Conservation (phyloP, 1,139 yeast genomes). For the Yamadazyma siamensis region DNA sequence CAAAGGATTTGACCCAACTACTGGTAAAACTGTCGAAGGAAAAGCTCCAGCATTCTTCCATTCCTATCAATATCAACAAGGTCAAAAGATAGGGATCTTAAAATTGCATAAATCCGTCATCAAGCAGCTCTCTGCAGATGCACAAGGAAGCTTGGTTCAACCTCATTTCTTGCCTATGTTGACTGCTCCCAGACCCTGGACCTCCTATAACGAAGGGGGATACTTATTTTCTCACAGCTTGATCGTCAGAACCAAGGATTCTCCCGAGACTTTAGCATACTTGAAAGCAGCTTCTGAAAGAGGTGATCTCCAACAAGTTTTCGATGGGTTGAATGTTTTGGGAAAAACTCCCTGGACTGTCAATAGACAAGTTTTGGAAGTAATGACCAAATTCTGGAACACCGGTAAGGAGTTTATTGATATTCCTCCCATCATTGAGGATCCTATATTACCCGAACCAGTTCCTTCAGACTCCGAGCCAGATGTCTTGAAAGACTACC, state of each 20-base stretch:
- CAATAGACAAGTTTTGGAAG: slow-evolving; percentile 64
- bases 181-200: slow-evolving; percentile 86
- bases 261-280: slow-evolving; percentile 89
- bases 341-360: slow-evolving; percentile 94
- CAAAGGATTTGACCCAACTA: slow-evolving; percentile 72
- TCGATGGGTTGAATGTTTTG: slow-evolving; percentile 80
- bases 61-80: slow-evolving; percentile 75
- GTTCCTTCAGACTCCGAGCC: slow-evolving; percentile 76
- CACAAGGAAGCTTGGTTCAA: slow-evolving; percentile 64
- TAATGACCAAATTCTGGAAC: slow-evolving; percentile 83
- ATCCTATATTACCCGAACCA: slow-evolving; percentile 58
- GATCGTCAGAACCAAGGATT: slow-evolving; percentile 74
- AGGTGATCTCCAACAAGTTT: slow-evolving; percentile 61
- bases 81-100: slow-evolving; percentile 78
- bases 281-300: slow-evolving; percentile 78
- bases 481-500: slow-evolving; percentile 63
- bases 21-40: slow-evolving; percentile 63
- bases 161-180: slow-evolving; percentile 95
- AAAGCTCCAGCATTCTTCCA: slow-evolving; percentile 90
- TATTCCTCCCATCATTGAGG: slow-evolving; percentile 63
- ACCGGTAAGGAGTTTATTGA: slow-evolving; percentile 75
- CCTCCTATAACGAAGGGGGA: slow-evolving; percentile 77
- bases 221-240: slow-evolving; percentile 61
- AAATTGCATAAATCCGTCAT: slow-evolving; percentile 71
- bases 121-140: slow-evolving; percentile 64